Percentiles rank a stretch among this genome's conserved stretches.
phyloP scores from a whole-genome alignment of 768 basidiomycete genomes.

The Agaricus subrufescens region DNA sequence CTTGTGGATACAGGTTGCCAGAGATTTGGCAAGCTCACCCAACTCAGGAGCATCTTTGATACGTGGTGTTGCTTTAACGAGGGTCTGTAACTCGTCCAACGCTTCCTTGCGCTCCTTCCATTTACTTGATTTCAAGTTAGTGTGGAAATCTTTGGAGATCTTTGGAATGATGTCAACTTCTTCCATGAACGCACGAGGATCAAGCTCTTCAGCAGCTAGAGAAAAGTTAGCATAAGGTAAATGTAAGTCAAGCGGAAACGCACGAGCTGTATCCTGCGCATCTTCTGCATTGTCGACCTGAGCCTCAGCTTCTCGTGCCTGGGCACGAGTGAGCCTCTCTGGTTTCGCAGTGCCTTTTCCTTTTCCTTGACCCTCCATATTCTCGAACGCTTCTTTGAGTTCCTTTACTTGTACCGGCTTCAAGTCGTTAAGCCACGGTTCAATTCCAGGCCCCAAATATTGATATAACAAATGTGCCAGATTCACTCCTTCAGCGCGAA shows the following conservation, averaged over 20 bases:
- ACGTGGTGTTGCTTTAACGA: constrained; percentile 65
- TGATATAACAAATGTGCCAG: constrained; percentile 79
- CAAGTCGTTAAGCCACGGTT: constrained; percentile 81
- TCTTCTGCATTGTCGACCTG: constrained; percentile 33
- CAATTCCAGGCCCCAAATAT: constrained; percentile 79
- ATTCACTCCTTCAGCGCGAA: constrained; percentile 84
- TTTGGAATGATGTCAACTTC: constrained; percentile 74
- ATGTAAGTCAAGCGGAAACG: constrained; percentile 13
- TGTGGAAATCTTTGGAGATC: constrained; percentile 71
- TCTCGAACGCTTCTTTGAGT: constrained; percentile 85
- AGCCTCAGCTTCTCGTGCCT: constrained; percentile 66
- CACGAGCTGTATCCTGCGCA: constrained; percentile 41
- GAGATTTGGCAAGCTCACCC: constrained; percentile 65
- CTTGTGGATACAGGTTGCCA: constrained; percentile 76
- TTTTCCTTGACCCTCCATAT: constrained; percentile 77
- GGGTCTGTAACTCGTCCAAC: constrained; percentile 73
- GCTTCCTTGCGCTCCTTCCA: constrained; percentile 98
- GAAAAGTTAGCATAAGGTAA: constrained; percentile 10
- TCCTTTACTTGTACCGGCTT: constrained; percentile 98
- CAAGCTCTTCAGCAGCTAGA: constrained; percentile 51
- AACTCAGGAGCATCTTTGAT: constrained; percentile 81
- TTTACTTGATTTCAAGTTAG: constrained; percentile 80
- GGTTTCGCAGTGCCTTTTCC: constrained; percentile 82
- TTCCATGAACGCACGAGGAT: constrained; percentile 78
- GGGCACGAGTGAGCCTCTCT: constrained; percentile 70